Evolutionary conservation across 129 eudicot species (phyloP).

Genomic region (Sambucus nigra): DNA sequence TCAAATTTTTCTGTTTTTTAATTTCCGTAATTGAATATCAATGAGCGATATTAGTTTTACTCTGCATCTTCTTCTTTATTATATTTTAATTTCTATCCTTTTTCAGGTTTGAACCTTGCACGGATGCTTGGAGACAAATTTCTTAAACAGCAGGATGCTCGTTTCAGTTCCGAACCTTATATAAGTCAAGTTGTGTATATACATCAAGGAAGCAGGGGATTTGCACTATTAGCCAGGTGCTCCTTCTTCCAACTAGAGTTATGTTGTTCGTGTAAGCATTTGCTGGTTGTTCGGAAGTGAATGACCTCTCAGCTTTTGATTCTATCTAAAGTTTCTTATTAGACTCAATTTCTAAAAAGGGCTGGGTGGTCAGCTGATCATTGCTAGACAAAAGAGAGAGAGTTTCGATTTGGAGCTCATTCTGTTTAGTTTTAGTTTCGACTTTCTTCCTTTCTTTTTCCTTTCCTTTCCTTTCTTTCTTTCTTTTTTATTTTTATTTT

Average conservation of each 20-base stretch:
- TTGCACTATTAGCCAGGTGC: constrained; percentile 92
- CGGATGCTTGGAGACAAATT: constrained; percentile 95
- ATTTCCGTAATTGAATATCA: background rate
- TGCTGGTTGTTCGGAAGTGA: too few relatives aligned
- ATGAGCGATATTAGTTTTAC: background rate
- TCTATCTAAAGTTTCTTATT: background rate
- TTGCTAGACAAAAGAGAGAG: too few relatives aligned
- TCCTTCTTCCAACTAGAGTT: constrained; percentile 3
- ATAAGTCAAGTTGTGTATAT: constrained; percentile 71
- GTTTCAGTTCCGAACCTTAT: constrained; percentile 88
- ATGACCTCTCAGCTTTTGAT: background rate
- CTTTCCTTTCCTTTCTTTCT: too few relatives aligned
- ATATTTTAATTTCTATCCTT: background rate
- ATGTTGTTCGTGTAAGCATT: background rate
- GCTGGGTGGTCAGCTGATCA: too few relatives aligned
- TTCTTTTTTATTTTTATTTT: too few relatives aligned
- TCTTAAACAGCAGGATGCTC: constrained; percentile 83
- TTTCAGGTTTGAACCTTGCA: constrained; percentile 78
- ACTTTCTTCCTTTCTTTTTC: too few relatives aligned
- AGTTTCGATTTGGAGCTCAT: too few relatives aligned
- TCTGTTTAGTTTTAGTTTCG: too few relatives aligned
- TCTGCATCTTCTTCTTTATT: background rate
- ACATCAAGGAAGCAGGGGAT: constrained; percentile 53
- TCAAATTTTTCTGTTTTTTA: background rate
- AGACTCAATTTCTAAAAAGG: too few relatives aligned